Percentiles rank a stretch among this genome's conserved stretches.
These are phyloP conservation scores for Phytophthora crassamura DNA, from an alignment of 352 stramenopile genomes.

Conservation along the genomic window DNA sequence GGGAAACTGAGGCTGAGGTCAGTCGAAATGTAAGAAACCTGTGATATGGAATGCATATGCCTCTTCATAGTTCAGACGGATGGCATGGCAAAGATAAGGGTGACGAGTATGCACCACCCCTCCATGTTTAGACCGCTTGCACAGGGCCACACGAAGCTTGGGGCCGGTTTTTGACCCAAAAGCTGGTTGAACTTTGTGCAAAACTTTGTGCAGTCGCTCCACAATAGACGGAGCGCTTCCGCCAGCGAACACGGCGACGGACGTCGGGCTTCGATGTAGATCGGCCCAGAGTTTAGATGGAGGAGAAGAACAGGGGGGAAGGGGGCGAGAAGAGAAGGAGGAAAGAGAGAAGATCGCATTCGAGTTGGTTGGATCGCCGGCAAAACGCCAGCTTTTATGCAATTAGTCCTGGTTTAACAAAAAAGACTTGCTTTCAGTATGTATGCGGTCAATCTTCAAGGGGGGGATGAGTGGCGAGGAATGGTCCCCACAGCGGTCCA, in stretches of 20 bases:
- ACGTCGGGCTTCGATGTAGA: not conserved
- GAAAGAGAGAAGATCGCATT: not conserved
- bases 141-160: slow-evolving; percentile 22
- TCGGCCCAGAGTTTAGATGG: not conserved
- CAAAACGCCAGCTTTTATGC: slow-evolving; percentile 22
- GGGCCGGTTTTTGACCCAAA: slow-evolving; percentile 21
- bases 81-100: slow-evolving; percentile 1
- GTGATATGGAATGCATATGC: slow-evolving; percentile 23
- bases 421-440: slow-evolving; percentile 14
- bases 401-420: slow-evolving; percentile 32
- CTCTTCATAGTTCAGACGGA: slow-evolving; percentile 10
- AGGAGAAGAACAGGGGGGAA: not conserved
- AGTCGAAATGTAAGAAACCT: slow-evolving; percentile 2
- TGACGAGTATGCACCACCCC: slow-evolving; percentile 5
- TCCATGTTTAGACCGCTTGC: slow-evolving; percentile 14
- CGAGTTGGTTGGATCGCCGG: slow-evolving; percentile 12
- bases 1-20: slow-evolving; percentile 38
- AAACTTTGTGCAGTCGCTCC: slow-evolving; percentile 25
- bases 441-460: slow-evolving; percentile 18
- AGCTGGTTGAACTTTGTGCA: slow-evolving; percentile 26
- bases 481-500: slow-evolving; percentile 17
- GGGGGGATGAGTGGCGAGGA: slow-evolving; percentile 27
- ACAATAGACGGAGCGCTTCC: slow-evolving; percentile 33
- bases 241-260: slow-evolving; percentile 5
- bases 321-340: not conserved